Base-by-base conservation (phyloP, 208 protist genomes). In the Lotmaria passim region DNA sequence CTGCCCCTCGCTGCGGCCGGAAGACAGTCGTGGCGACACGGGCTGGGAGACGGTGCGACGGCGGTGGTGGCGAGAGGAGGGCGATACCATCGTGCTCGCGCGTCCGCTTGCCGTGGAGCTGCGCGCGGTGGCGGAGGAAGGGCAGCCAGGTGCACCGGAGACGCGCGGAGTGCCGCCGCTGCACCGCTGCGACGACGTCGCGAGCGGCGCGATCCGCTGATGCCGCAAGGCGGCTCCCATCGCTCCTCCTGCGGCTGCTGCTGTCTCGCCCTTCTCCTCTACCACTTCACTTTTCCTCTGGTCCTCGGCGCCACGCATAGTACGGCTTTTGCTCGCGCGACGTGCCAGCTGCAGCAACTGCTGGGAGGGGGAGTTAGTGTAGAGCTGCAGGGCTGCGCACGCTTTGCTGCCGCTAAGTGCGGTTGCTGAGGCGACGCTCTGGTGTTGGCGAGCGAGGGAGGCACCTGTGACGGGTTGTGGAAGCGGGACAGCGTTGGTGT, bases 121-220 rank as follows among this genome's bases (percentile, higher is more conserved):
- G 44, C 46, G 55, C 21, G 57, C 23, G 0, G 55, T 60, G 7
- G 57, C 33, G 23, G 57, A 46, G 43, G 63, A 57, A n/a, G n/a
- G n/a, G n/a, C n/a, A n/a, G 26, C 24, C 33, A 7, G 60, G 2
- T 7, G 61, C 21, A 2, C 53, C 56, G 12, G 71, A 77, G 7
- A 47, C 57, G 17, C 71, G 63, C 33, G 71, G 71, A 8, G 71
- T 77, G 41, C 71, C 71, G 0, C 71, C 71, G 36, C 71, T 77
- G 56, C 58, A 55, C 7, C 71, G 71, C 55, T 47, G 44, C 34
- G 56, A 50, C 7, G 63, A 46, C 10, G 63, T 59, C 5, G 38
- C 38, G 38, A 71, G 58, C 41, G 55, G 63, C 10, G 47, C 59
- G 31, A 71, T 44, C 39, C 59, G 59, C 1, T 0, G 0, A 1